Percentiles rank a stretch among this genome's conserved stretches.
Evolutionary conservation across 495 filamentous ascomycete species (phyloP).

Genomic region (Hapsidospora chrysogenum): DNA sequence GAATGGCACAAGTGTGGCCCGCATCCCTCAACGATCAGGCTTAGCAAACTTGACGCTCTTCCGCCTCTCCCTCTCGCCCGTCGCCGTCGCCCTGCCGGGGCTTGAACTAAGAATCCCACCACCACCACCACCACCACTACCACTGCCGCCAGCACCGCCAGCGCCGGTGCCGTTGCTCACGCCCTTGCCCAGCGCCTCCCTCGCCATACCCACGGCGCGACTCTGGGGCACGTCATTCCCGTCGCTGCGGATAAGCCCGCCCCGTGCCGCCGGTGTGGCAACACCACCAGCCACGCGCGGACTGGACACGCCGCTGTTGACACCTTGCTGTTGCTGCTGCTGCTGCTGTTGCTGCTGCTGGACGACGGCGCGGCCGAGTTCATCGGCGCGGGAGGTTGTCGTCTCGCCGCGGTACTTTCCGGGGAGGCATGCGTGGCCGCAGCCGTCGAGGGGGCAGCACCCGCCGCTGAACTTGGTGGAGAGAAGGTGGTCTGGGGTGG

Average conservation of each 20-base stretch:
- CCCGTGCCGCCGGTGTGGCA: neutral
- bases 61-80: conserved; percentile 25
- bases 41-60: conserved; percentile 38
- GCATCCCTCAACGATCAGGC: conserved; percentile 2
- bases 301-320: neutral
- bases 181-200: conserved; percentile 19
- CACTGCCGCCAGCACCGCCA: no score
- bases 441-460: conserved; percentile 58
- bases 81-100: conserved; percentile 14
- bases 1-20: neutral
- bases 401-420: conserved; percentile 37
- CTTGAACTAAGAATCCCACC: conserved; percentile 24
- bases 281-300: neutral
- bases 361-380: conserved; percentile 16
- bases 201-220: conserved; percentile 33
- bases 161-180: no score
- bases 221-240: conserved; percentile 29
- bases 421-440: conserved; percentile 55
- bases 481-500: no score
- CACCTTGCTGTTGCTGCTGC: conserved; percentile 4
- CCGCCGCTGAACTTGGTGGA: conserved; percentile 34
- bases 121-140: no score
- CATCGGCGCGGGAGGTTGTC: conserved; percentile 18
- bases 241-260: conserved; percentile 10
- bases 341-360: conserved; percentile 4